Evolutionary conservation across 768 basidiomycete species (phyloP).

Genomic region (Antrodiella citrinella): DNA sequence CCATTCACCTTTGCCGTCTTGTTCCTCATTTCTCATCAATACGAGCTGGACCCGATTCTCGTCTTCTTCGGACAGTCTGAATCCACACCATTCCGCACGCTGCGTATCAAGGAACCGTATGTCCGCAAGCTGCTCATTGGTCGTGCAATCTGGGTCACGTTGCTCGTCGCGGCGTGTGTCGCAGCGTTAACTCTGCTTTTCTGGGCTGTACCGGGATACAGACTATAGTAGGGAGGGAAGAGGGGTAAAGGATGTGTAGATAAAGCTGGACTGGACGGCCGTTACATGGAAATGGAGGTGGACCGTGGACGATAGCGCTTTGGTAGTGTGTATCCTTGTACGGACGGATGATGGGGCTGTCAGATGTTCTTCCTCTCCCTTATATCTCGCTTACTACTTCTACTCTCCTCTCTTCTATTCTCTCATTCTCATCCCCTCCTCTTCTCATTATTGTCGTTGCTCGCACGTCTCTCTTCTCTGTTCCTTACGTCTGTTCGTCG

Average conservation of each 20-base stretch:
- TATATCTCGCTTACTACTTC: background rate
- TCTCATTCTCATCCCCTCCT: background rate
- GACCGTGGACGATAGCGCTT: no score
- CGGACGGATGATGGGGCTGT: no score
- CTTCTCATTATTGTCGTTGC: background rate
- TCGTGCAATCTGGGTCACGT: slow-evolving; percentile 85
- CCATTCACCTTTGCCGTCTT: slow-evolving; percentile 87
- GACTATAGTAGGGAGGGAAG: slow-evolving; percentile 42
- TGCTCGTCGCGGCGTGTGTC: slow-evolving; percentile 70
- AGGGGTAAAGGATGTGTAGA: background rate
- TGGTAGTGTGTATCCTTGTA: background rate
- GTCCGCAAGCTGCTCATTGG: slow-evolving; percentile 86
- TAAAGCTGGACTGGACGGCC: background rate
- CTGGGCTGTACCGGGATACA: slow-evolving; percentile 92
- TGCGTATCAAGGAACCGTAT: slow-evolving; percentile 88
- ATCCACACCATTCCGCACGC: slow-evolving; percentile 93
- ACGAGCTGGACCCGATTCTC: slow-evolving; percentile 93
- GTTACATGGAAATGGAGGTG: background rate
- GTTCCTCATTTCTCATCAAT: slow-evolving; percentile 91
- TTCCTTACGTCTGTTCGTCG: no score
- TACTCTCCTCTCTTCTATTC: background rate
- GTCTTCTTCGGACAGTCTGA: slow-evolving; percentile 92
- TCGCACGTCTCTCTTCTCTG: background rate
- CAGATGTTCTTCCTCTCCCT: background rate
- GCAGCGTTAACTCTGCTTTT: slow-evolving; percentile 84